Evolutionary conservation across 192 early-diverging fungal genomes (phyloP).

Genomic region (Dissophora ornata): DNA sequence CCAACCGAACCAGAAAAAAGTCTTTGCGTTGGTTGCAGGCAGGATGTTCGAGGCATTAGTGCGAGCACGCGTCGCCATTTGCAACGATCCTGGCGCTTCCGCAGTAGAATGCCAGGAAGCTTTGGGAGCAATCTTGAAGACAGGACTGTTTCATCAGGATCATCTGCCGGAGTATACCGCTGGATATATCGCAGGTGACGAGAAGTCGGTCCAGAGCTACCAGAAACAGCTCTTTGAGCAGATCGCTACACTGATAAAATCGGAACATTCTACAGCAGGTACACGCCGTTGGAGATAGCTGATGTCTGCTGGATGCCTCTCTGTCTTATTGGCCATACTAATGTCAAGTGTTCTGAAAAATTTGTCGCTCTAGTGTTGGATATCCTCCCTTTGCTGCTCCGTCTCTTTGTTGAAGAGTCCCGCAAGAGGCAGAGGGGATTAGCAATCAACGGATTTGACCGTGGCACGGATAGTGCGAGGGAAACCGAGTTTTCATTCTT

Average conservation of each 20-base stretch:
- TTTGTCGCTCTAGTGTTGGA: slow-evolving; percentile 21
- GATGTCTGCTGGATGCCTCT: background rate
- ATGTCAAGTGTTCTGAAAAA: too few species aligned
- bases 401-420: slow-evolving; percentile 43
- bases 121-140: slow-evolving; percentile 33
- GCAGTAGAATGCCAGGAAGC: slow-evolving; percentile 20
- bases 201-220: slow-evolving; percentile 45
- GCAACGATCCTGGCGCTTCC: background rate
- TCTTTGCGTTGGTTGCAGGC: slow-evolving; percentile 30
- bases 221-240: slow-evolving; percentile 53
- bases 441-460: slow-evolving; percentile 34
- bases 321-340: too few species aligned
- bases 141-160: slow-evolving; percentile 46
- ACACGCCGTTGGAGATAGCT: background rate
- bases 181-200: slow-evolving; percentile 30
- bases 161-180: slow-evolving; percentile 49
- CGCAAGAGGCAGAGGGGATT: slow-evolving; percentile 33
- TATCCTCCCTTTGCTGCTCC: slow-evolving; percentile 19
- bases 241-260: slow-evolving; percentile 22
- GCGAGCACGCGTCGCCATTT: slow-evolving; percentile 17
- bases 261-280: slow-evolving; percentile 22
- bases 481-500: slow-evolving; percentile 49
- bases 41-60: slow-evolving; percentile 42
- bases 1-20: slow-evolving; percentile 52
- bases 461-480: slow-evolving; percentile 25